Evolutionary conservation across 2,329 filamentous ascomycete species (phyloP), one percentile per base, ranked within the genome.

Genomic region (Boeremia exigua): DNA sequence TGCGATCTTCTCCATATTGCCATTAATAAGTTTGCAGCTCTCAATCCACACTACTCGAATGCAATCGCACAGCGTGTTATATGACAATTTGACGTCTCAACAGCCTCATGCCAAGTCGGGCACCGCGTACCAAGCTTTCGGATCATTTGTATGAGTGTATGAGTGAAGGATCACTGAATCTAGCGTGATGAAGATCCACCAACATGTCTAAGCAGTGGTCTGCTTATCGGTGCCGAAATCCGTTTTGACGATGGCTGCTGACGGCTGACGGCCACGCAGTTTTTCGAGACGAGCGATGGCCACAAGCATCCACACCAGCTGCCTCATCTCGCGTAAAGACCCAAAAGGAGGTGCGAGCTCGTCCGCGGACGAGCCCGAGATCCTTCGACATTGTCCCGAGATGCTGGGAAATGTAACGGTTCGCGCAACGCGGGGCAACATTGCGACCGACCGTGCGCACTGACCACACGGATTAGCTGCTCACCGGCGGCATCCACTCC

Each of bases 361-460:
- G 42, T 46, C 42, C 42, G 49, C 49, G 49, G 49, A 52, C 49
- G 36, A 45, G 34, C 19, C n/a, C 3, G 17, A 15, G 11, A 9
- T 11, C 19, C n/a, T 25, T 30, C 17, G 14, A 32, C 3, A 27
- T 37, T 17, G 15, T 17, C 7, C 9, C 15, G n/a, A 28, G 12
- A 28, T 25, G 10, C 7, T 15, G 14, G 32, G 15, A 9, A 12
- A 33, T 14, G 40, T 9, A 32, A 43, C 12, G 37, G 8, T 30
- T 15, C 28, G 15, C n/a, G n/a, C 15, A 36, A 19, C 34, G 49
- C 49, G 49, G 49, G 42, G 45, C 44, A 54, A 44, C 27, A 27
- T 8, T 42, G 28, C 42, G 23, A 34, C 53, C 47, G 53, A 50
- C 53, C 27, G 47, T 5, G 28, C 7, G 52, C 39, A 46, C 46